Evolutionary conservation across 768 basidiomycete genomes (phyloP).

Genomic region (Tephrocybe sp.): DNA sequence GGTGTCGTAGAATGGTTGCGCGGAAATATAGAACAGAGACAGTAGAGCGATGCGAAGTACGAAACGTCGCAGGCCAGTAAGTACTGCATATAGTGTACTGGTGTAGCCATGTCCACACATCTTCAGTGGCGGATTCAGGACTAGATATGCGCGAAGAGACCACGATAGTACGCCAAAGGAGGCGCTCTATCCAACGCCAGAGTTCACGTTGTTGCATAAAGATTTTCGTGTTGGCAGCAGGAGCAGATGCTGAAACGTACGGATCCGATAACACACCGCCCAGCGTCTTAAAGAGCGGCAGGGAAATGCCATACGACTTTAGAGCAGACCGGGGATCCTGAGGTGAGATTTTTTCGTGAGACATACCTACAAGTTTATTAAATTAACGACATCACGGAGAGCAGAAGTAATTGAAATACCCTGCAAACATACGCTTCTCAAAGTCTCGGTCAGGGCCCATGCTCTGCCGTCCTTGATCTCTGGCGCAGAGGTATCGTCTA

Average conservation of each 20-base stretch:
- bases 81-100: conserved; percentile 61
- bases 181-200: conserved; percentile 82
- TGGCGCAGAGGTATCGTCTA: conserved; percentile 38
- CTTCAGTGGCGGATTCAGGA: conserved; percentile 29
- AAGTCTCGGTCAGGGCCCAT: conserved; percentile 72
- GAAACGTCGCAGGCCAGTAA: conserved; percentile 80
- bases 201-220: conserved; percentile 78
- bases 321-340: no score
- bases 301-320: no score
- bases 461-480: conserved; percentile 69
- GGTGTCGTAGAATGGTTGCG: conserved; percentile 60
- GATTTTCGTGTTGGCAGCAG: conserved; percentile 32
- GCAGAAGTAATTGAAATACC: conserved; percentile 45
- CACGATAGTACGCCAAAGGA: conserved; percentile 79
- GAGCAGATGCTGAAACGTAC: conserved; percentile 32
- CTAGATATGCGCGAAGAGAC: conserved; percentile 53
- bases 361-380: conserved; percentile 70
- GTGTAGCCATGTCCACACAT: conserved; percentile 61
- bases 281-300: conserved; percentile 50
- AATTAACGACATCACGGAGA: no score
- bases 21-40: conserved; percentile 73
- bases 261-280: conserved; percentile 18
- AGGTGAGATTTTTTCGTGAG: conserved; percentile 59
- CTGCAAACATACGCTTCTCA: conserved; percentile 77
- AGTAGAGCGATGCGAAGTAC: conserved; percentile 71